phyloP scores from a whole-genome alignment of 2,329 filamentous ascomycete genomes.

The Penicillium sp. region DNA sequence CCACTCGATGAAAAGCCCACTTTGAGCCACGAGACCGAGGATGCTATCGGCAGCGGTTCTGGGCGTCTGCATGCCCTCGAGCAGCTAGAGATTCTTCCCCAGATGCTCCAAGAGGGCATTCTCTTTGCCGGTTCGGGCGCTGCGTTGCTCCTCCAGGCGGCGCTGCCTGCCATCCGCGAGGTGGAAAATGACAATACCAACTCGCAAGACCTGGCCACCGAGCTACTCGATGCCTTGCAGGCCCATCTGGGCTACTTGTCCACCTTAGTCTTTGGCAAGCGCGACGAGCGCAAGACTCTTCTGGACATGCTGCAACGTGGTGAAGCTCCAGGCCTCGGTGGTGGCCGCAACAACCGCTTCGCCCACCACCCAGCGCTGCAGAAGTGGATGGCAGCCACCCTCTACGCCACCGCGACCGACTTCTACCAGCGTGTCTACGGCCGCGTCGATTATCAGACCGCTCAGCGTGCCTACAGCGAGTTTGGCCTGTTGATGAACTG shows the following conservation, averaged over 20 bases:
- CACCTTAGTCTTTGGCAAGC: constrained; percentile 38
- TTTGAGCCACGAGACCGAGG: constrained; percentile 1
- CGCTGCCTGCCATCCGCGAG: constrained; percentile 31
- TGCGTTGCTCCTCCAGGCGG: constrained; percentile 40
- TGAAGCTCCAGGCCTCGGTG: constrained; percentile 26
- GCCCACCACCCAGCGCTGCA: constrained; percentile 25
- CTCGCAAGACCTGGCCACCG: constrained; percentile 29
- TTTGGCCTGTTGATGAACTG: constrained; percentile 33
- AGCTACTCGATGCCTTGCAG: constrained; percentile 36
- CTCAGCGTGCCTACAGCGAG: constrained; percentile 37
- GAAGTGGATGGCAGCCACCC: constrained; percentile 40
- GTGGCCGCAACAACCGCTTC: constrained; percentile 29
- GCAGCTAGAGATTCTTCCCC: constrained; percentile 39
- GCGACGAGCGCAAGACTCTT: constrained; percentile 34
- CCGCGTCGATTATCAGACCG: constrained; percentile 34
- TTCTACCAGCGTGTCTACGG: constrained; percentile 44
- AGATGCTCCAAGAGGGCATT: constrained; percentile 42
- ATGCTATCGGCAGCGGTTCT: constrained; percentile 12
- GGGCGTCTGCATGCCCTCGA: constrained; percentile 35
- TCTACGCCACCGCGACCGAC: constrained; percentile 42
- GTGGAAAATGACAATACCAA: constrained; percentile 15
- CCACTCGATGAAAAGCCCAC: constrained; percentile 22
- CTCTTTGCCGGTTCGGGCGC: constrained; percentile 41
- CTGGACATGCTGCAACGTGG: constrained; percentile 29
- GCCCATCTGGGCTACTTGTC: constrained; percentile 39